phyloP scores from a whole-genome alignment of 139 green algal species.

The Chlorella sp. region DNA sequence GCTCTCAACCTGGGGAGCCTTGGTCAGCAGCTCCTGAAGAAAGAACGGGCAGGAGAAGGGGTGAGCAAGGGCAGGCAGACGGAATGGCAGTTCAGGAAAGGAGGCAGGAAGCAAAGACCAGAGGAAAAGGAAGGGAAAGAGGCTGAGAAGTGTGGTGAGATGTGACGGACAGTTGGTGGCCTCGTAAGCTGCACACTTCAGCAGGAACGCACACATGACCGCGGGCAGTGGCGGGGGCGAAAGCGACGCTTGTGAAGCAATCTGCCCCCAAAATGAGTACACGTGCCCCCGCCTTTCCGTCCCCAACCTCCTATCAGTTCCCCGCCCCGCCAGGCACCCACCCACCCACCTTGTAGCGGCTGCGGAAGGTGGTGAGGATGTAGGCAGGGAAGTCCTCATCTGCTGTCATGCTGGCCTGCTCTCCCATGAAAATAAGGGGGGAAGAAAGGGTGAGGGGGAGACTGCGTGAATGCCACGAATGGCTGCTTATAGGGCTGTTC shows the following conservation, averaged over 20 bases:
- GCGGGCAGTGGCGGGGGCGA: too few species aligned
- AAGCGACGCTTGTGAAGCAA: background rate
- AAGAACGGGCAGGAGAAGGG: background rate
- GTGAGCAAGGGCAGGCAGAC: too few species aligned
- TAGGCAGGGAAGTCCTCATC: slow-evolving; percentile 51
- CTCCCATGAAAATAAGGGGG: background rate
- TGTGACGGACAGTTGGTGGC: too few species aligned
- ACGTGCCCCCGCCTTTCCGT: background rate
- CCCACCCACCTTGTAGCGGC: slow-evolving; percentile 55
- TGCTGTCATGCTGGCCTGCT: slow-evolving; percentile 14
- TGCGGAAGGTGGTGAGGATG: slow-evolving; percentile 49
- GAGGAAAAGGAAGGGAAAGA: background rate
- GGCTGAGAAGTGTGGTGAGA: too few species aligned
- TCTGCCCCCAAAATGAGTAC: background rate
- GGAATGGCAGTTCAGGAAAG: background rate
- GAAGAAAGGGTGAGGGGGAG: background rate
- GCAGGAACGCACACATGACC: too few species aligned
- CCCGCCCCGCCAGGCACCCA: too few species aligned
- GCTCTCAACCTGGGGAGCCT: slow-evolving; percentile 51
- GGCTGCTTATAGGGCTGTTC: background rate
- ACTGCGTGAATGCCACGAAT: too few species aligned
- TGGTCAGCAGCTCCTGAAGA: slow-evolving; percentile 56
- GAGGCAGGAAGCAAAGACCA: background rate
- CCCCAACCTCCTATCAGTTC: too few species aligned
- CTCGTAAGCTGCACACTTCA: too few species aligned